phyloP scores from a whole-genome alignment of 1,284 basidiomycete species.

The Tetrapyrgos nigripes region DNA sequence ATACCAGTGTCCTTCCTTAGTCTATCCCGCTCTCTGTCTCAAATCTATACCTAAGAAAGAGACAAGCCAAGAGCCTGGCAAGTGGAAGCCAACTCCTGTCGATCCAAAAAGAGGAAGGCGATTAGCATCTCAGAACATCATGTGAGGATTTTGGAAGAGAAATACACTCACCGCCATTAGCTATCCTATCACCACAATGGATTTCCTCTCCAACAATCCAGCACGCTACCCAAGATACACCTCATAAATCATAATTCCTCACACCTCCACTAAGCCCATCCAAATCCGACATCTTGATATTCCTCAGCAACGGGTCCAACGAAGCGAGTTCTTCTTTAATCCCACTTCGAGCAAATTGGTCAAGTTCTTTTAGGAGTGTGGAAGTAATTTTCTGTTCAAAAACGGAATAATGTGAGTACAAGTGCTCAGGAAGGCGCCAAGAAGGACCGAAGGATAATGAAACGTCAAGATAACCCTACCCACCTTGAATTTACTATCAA shows the following conservation, averaged over 20 bases:
- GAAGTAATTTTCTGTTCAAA: constrained; percentile 76
- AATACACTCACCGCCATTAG: no score
- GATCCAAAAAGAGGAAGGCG: background rate
- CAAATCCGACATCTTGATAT: constrained; percentile 44
- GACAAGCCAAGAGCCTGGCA: no score
- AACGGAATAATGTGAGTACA: background rate
- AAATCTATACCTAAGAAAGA: no score
- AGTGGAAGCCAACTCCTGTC: no score
- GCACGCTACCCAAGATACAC: no score
- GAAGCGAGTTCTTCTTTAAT: constrained; percentile 85
- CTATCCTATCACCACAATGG: no score
- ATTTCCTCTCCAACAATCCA: no score
- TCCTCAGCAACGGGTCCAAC: constrained; percentile 76
- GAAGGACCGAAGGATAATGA: constrained; percentile 2
- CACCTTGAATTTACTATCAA: constrained; percentile 85
- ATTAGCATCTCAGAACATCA: background rate
- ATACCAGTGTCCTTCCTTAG: no score
- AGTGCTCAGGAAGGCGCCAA: constrained; percentile 2
- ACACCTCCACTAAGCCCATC: constrained; percentile 38
- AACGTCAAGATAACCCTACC: constrained; percentile 31
- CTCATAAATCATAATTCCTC: constrained; percentile 57
- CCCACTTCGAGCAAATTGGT: constrained; percentile 75
- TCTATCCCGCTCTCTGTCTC: no score
- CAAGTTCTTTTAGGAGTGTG: constrained; percentile 80
- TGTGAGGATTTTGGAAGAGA: no score